phyloP scores from a whole-genome alignment of 306 rosid genomes.

The Citrullus mucosospermus region DNA sequence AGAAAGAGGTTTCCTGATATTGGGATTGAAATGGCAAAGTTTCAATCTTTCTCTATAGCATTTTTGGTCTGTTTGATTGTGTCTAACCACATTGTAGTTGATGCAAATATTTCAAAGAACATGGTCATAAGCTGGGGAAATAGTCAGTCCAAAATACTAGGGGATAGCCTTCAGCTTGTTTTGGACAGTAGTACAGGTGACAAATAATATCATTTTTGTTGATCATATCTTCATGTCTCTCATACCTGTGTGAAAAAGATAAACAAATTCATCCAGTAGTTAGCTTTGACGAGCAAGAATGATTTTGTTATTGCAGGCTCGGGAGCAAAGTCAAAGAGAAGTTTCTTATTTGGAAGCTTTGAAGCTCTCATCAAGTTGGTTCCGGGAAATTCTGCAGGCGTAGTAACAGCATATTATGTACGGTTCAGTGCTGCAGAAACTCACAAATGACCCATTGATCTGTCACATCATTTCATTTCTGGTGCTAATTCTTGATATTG shows the following conservation, averaged over 20 bases:
- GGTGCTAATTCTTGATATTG: background rate
- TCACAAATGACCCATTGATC: background rate
- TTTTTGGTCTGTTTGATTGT: slow-evolving; percentile 22
- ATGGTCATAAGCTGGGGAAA: slow-evolving; percentile 56
- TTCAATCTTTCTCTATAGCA: slow-evolving; percentile 18
- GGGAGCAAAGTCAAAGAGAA: slow-evolving; percentile 56
- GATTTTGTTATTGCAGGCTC: slow-evolving; percentile 39
- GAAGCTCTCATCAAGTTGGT: slow-evolving; percentile 60
- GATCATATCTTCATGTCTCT: background rate
- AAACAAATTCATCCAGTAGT: background rate
- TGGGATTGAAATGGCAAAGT: slow-evolving; percentile 22
- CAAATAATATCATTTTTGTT: background rate
- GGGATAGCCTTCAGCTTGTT: slow-evolving; percentile 62
- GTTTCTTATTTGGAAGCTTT: slow-evolving; percentile 58
- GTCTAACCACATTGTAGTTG: slow-evolving; percentile 15
- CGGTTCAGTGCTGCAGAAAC: slow-evolving; percentile 14
- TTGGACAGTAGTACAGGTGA: slow-evolving; percentile 54
- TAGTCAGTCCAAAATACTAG: slow-evolving; percentile 29
- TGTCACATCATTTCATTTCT: background rate
- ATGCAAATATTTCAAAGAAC: slow-evolving; percentile 39
- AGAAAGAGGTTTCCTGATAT: background rate
- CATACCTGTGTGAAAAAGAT: background rate
- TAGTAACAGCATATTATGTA: slow-evolving; percentile 74
- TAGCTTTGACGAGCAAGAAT: background rate
- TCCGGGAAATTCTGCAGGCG: slow-evolving; percentile 70